Evolutionary conservation across 495 filamentous ascomycete genomes (phyloP).

Genomic region (Darksidea phi): DNA sequence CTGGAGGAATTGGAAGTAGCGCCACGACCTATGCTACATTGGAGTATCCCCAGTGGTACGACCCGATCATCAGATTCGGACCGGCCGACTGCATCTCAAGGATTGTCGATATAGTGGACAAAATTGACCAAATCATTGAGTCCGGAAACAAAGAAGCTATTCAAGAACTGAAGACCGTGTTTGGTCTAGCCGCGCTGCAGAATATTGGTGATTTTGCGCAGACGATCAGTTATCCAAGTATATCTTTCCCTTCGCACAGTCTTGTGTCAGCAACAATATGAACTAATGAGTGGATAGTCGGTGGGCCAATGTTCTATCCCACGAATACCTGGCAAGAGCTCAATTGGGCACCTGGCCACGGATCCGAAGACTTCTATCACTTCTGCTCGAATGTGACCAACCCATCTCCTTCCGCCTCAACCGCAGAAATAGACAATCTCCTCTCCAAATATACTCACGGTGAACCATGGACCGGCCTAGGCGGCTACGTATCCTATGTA

Average conservation of each 20-base stretch:
- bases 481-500: slow-evolving; percentile 51
- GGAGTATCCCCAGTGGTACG: slow-evolving; percentile 70
- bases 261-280: not conserved
- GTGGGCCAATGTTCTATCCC: slow-evolving; percentile 50
- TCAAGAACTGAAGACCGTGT: slow-evolving; percentile 56
- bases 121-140: slow-evolving; percentile 55
- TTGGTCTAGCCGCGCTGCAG: slow-evolving; percentile 59
- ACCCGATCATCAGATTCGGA: slow-evolving; percentile 60
- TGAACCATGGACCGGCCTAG: slow-evolving; percentile 50
- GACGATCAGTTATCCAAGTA: slow-evolving; percentile 27
- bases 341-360: slow-evolving; percentile 44
- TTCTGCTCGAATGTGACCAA: slow-evolving; percentile 54
- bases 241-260: not conserved
- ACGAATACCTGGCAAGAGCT: slow-evolving; percentile 53
- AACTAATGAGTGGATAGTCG: slow-evolving; percentile 1
- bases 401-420: slow-evolving; percentile 45
- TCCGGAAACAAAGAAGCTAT: slow-evolving; percentile 48
- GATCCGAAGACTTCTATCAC: slow-evolving; percentile 48
- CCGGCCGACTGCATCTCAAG: slow-evolving; percentile 56
- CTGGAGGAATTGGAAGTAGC: slow-evolving; percentile 65
- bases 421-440: slow-evolving; percentile 45
- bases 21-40: slow-evolving; percentile 67
- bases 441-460: slow-evolving; percentile 50
- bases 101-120: slow-evolving; percentile 62
- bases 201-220: slow-evolving; percentile 61